Evolutionary conservation across 2,329 filamentous ascomycete genomes (phyloP), one percentile per base, ranked within the genome.

Genomic region (Fusarium cyanostomum): DNA sequence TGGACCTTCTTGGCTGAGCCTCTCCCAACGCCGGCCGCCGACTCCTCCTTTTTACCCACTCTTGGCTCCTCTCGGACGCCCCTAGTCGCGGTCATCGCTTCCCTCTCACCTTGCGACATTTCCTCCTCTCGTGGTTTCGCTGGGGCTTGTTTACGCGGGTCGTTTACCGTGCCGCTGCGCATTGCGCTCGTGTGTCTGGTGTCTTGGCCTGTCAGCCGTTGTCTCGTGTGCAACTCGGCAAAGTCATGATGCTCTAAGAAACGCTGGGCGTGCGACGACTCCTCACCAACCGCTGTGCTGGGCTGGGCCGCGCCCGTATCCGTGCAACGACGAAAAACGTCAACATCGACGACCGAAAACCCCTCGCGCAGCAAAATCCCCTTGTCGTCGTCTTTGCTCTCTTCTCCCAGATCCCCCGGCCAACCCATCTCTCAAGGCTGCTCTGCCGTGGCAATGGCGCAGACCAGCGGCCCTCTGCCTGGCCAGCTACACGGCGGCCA

Each of bases 221-320:
- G 60, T 66, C 52, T 54, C 41, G 42, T 59, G 65, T 70, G 50
- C 63, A 64, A 66, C 62, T 45, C 44, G 61, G 58, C 59, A 49
- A 51, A 57, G 63, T 52, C 67, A 67, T 70, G 70, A 67, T 70
- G 66, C 63, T 72, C 55, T 72, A 62, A 71, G 66, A 70, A 56
- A 64, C 59, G 69, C 64, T 65, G 69, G 63, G 67, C 65, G 67
- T 69, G 69, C 63, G 61, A 67, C 51, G 56, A 63, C 58, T 60
- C 56, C 55, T 62, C 50, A 64, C 59, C 64, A 54, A 43, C 52
- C 57, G 33, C 41, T 52, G 33, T 15, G 26, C 39, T 42, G 31
- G 16, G 24, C 50, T 50, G 61, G 66, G 60, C 68, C 62, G 53
- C 62, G 62, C 58, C 62, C 62, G 68, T 64, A 64, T 71, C 61